Conservation (phyloP, 2,329 filamentous ascomycete genomes). For the Microcyclospora pomicola region DNA sequence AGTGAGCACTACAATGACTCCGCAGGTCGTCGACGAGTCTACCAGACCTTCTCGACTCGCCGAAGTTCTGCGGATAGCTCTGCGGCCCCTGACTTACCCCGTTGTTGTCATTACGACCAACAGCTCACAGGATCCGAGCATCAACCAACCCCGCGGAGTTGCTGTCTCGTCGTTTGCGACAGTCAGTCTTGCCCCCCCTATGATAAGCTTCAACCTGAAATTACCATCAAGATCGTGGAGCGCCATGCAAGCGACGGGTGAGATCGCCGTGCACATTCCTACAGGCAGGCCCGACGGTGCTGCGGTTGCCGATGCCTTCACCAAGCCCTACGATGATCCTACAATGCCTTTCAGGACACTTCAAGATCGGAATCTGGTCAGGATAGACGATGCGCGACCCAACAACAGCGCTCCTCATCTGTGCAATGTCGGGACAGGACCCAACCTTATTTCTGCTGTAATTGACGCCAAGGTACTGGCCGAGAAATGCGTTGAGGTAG, state of each 20-base stretch:
- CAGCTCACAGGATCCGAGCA: constrained; percentile 5
- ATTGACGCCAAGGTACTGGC: constrained; percentile 21
- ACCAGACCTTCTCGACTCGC: not conserved
- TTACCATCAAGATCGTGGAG: constrained; percentile 42
- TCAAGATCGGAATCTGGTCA: not conserved
- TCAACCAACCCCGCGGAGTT: constrained; percentile 30
- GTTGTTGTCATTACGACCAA: constrained; percentile 41
- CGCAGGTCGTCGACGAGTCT: no score
- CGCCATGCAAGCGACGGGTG: constrained; percentile 30
- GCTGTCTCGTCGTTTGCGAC: constrained; percentile 50
- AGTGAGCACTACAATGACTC: no score
- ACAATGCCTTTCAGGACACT: constrained; percentile 11
- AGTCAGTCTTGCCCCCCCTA: constrained; percentile 41
- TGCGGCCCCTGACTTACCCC: constrained; percentile 41
- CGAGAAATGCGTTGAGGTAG: constrained; percentile 27
- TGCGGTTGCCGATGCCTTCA: constrained; percentile 20
- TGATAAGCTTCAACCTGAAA: constrained; percentile 50
- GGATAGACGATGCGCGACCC: no score
- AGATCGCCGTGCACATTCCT: constrained; percentile 41
- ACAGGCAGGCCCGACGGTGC: constrained; percentile 17
- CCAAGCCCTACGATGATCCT: constrained; percentile 12
- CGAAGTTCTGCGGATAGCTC: constrained; percentile 5
- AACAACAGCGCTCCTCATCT: no score
- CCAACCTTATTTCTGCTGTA: no score
- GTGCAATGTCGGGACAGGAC: no score